Percentiles rank a stretch among this genome's conserved stretches.
phyloP scores from a whole-genome alignment of 352 stramenopile species.

The Achlya hypogyna region DNA sequence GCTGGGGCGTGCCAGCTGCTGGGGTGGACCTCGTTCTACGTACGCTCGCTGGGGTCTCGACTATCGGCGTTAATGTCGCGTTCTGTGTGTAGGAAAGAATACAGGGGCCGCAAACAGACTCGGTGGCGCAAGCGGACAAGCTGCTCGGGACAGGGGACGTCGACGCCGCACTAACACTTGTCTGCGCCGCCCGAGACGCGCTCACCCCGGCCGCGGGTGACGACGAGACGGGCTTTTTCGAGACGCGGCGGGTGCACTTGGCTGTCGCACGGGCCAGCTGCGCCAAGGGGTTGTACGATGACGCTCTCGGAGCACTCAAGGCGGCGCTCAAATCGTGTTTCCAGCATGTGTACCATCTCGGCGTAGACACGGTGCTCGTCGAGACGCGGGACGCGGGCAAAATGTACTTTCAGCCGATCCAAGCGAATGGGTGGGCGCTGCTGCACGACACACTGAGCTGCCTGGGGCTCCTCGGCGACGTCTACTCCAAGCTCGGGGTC shows the following conservation, averaged over 20 bases:
- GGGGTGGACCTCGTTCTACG: background rate
- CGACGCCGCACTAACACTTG: background rate
- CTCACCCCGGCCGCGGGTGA: background rate
- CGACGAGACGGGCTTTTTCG: background rate
- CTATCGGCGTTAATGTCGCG: background rate
- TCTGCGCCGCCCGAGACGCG: background rate
- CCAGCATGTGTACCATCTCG: background rate
- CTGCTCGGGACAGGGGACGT: background rate
- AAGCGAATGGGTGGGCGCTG: background rate
- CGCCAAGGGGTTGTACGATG: background rate
- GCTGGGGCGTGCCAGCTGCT: background rate
- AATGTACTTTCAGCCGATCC: conserved; percentile 15
- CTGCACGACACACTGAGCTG: background rate
- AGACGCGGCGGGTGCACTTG: background rate
- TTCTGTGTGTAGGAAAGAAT: background rate
- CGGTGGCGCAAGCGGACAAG: background rate
- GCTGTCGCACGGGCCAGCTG: background rate
- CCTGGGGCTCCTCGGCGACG: background rate
- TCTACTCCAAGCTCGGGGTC: background rate
- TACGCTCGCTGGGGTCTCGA: background rate
- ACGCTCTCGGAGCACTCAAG: background rate
- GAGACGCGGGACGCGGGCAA: background rate
- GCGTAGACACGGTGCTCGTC: background rate
- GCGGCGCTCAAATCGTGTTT: background rate
- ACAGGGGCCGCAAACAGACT: background rate